These are phyloP conservation scores for Phalaenopsis aphrodite DNA, from an alignment of 106 monocot genomes.

Conservation along the genomic window DNA sequence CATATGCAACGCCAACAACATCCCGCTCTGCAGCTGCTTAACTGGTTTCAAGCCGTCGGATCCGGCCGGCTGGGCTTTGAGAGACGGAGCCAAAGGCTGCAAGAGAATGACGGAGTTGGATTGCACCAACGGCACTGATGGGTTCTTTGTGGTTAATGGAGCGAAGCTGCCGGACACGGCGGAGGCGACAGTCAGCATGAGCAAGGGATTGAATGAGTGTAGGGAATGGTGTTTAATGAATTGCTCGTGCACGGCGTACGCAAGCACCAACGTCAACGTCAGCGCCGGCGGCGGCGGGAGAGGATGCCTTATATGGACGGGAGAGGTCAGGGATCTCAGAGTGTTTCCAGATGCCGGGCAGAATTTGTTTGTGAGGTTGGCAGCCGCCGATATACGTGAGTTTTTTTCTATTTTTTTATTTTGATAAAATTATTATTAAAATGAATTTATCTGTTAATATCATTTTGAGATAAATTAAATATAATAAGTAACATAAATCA, in stretches of 20 bases:
- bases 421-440: no score
- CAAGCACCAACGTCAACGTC: slow-evolving; percentile 3
- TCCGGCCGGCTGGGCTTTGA: slow-evolving; percentile 22
- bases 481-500: no score
- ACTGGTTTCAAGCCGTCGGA: slow-evolving; percentile 32
- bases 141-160: slow-evolving; percentile 15
- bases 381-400: slow-evolving; percentile 19
- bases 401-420: neutral
- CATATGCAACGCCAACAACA: slow-evolving; percentile 22
- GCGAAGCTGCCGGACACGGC: slow-evolving; percentile 31
- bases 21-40: slow-evolving; percentile 37
- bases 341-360: slow-evolving; percentile 11
- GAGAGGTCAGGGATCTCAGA: slow-evolving; percentile 19
- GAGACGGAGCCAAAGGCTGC: slow-evolving; percentile 28
- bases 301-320: slow-evolving; percentile 27
- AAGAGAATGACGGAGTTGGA: slow-evolving; percentile 24
- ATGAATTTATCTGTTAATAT: neutral
- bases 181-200: neutral
- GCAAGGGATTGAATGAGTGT: neutral
- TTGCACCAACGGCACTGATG: slow-evolving; percentile 24
- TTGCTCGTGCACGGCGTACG: slow-evolving; percentile 47
- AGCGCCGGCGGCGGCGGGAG: neutral
- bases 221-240: slow-evolving; percentile 18
- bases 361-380: slow-evolving; percentile 23
- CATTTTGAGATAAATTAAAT: neutral